phyloP scores from a whole-genome alignment of 208 protist species.

The Trypanosoma grayi region DNA sequence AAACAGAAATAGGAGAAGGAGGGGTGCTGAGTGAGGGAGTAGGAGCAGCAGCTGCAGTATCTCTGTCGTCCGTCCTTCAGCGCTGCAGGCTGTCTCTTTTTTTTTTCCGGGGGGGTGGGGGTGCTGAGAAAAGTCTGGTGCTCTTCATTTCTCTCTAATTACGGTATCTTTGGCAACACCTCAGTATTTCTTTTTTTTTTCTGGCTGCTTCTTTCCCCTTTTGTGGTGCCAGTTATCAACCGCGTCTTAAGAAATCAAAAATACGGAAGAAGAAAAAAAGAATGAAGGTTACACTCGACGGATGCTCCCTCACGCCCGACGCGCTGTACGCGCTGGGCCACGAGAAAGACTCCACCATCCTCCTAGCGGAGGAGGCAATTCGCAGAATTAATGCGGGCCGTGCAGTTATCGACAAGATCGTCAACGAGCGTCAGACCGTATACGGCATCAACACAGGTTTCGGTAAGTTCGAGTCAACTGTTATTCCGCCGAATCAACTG shows the following conservation, averaged over 20 bases:
- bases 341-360: conserved; percentile 8
- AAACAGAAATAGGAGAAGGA: background rate
- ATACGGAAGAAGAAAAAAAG: conserved; percentile 1
- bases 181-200: conserved; percentile 11
- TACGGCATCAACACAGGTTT: conserved; percentile 90
- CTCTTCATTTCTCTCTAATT: background rate
- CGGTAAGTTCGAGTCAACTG: conserved; percentile 68
- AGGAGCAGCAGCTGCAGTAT: background rate
- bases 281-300: conserved; percentile 24
- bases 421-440: conserved; percentile 20
- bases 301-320: conserved; percentile 21
- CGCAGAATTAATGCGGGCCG: conserved; percentile 12
- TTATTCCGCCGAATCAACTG: conserved; percentile 60
- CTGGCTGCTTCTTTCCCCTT: background rate
- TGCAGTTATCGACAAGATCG: conserved; percentile 29
- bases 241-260: background rate
- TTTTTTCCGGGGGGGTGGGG: too few relatives aligned
- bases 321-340: conserved; percentile 19
- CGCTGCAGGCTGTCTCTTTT: background rate
- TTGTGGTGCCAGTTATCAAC: background rate
- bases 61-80: background rate
- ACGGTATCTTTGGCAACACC: conserved; percentile 5
- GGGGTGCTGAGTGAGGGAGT: background rate
- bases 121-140: too few relatives aligned
- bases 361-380: conserved; percentile 5